These are phyloP conservation scores for Sechiopsis laciniata DNA, from an alignment of 306 rosid genomes.

Conservation along the genomic window DNA sequence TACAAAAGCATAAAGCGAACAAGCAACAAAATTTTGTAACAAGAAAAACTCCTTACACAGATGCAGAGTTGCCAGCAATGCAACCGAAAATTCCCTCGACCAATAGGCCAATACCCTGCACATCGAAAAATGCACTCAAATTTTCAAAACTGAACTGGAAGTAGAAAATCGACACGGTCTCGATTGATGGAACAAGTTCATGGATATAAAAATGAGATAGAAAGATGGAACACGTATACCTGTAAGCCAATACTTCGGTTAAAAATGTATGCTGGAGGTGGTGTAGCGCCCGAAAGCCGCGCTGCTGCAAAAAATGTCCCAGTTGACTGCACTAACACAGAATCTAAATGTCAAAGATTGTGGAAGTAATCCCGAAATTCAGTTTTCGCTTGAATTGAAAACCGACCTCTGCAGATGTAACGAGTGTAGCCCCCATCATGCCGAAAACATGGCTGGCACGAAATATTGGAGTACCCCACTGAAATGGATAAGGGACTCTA, in stretches of 20 bases:
- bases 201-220: neutral
- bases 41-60: conserved; percentile 63
- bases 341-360: neutral
- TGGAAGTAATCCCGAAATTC: neutral
- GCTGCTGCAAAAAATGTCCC: conserved; percentile 81
- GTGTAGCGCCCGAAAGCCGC: conserved; percentile 94
- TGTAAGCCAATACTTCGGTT: conserved; percentile 84
- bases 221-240: conserved; percentile 30
- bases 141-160: neutral
- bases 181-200: neutral
- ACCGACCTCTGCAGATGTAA: conserved; percentile 76
- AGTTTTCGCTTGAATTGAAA: conserved; percentile 17
- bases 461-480: conserved; percentile 95
- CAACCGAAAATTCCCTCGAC: conserved; percentile 79
- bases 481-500: conserved; percentile 76
- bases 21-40: neutral
- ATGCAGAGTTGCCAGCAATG: conserved; percentile 70
- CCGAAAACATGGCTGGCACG: conserved; percentile 89
- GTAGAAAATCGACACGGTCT: neutral
- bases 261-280: conserved; percentile 75
- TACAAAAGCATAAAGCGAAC: neutral
- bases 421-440: conserved; percentile 94
- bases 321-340: conserved; percentile 61
- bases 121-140: conserved; percentile 12
- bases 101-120: conserved; percentile 76